Conservation (phyloP, 2,329 filamentous ascomycete genomes). For the Aquanectria penicillioides region DNA sequence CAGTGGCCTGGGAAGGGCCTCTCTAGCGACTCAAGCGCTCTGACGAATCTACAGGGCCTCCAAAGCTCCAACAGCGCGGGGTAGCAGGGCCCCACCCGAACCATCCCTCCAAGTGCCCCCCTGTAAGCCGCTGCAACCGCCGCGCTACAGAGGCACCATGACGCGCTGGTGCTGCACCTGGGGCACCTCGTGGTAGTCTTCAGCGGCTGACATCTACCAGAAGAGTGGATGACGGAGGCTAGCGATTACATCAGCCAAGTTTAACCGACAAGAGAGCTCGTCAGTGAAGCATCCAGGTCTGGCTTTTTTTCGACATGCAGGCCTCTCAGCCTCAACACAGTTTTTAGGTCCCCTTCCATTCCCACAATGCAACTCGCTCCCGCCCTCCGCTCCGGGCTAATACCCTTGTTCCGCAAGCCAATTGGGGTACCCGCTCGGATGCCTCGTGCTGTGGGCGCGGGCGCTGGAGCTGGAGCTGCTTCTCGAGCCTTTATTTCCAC, state of each 20-base stretch:
- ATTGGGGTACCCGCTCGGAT: not conserved
- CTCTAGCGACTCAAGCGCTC: too few relatives aligned
- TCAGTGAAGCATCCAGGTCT: too few relatives aligned
- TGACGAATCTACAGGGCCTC: too few relatives aligned
- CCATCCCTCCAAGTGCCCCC: too few relatives aligned
- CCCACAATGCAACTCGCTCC: constrained; percentile 8
- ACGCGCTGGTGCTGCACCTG: constrained; percentile 12
- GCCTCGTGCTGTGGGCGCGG: not conserved
- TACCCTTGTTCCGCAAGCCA: constrained; percentile 5
- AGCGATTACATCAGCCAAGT: constrained; percentile 4
- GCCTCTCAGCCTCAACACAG: not conserved
- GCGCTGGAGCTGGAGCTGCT: not conserved
- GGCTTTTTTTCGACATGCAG: too few relatives aligned
- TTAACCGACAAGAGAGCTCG: too few relatives aligned
- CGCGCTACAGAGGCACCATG: constrained; percentile 12
- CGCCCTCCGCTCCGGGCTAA: constrained; percentile 1
- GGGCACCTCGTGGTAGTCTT: constrained; percentile 7
- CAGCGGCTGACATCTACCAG: not conserved
- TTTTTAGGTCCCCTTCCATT: too few relatives aligned
- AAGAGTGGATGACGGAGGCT: too few relatives aligned
- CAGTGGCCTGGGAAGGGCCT: too few relatives aligned
- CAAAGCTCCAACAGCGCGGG: too few relatives aligned
- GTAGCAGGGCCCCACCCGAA: too few relatives aligned
- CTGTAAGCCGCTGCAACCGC: constrained; percentile 14
- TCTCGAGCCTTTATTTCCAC: constrained; percentile 36